Conservation (phyloP, 106 monocot genomes). For the Platanthera zijinensis region DNA sequence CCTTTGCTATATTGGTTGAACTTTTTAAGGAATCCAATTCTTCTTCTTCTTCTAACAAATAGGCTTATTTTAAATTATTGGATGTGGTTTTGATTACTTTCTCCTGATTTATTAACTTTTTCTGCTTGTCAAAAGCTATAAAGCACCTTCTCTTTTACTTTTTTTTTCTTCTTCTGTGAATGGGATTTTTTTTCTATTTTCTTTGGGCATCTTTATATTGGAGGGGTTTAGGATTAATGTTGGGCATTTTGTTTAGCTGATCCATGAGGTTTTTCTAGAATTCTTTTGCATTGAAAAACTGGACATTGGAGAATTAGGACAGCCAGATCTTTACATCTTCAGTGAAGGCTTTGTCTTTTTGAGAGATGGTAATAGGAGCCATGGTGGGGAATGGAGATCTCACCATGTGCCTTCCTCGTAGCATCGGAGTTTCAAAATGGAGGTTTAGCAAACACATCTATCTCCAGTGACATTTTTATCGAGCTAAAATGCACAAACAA, state of each 20-base stretch:
- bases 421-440: too few species aligned
- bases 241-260: background rate
- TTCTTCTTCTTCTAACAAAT: background rate
- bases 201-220: background rate
- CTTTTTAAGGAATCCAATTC: conserved; percentile 2
- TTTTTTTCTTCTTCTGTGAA: background rate
- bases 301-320: too few species aligned
- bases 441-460: too few species aligned
- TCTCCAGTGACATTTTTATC: too few species aligned
- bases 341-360: too few species aligned
- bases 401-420: too few species aligned
- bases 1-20: background rate
- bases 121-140: background rate
- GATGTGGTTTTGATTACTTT: background rate
- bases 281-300: too few species aligned
- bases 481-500: too few species aligned
- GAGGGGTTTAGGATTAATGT: background rate
- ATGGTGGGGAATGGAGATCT: too few species aligned
- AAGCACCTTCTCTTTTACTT: background rate
- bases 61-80: background rate
- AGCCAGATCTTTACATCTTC: too few species aligned
- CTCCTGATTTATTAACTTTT: background rate
- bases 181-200: background rate
- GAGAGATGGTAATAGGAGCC: too few species aligned
- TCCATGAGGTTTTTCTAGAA: too few species aligned